Evolutionary conservation across 805 yeast species (phyloP).

Genomic region (Wickerhamiella australiensis): DNA sequence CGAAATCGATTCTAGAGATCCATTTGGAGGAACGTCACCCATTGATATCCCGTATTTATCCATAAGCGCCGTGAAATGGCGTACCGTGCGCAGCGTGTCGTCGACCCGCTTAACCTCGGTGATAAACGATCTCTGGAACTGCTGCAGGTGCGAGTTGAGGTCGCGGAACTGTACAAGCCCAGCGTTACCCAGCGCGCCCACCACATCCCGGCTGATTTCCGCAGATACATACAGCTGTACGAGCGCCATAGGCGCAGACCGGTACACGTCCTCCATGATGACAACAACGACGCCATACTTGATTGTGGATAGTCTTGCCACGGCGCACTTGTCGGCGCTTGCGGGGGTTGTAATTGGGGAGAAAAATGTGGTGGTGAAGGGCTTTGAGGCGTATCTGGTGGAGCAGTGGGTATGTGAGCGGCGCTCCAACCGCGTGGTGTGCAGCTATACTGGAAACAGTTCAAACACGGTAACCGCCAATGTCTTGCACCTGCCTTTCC

Average conservation of each 20-base stretch:
- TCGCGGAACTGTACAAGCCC: slow-evolving; percentile 82
- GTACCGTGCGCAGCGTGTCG: slow-evolving; percentile 40
- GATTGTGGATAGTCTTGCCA: slow-evolving; percentile 25
- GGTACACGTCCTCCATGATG: slow-evolving; percentile 19
- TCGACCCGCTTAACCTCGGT: slow-evolving; percentile 75
- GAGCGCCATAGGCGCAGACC: slow-evolving; percentile 96
- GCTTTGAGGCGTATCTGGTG: slow-evolving; percentile 82
- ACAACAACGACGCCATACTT: slow-evolving; percentile 18
- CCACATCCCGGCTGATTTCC: slow-evolving; percentile 75
- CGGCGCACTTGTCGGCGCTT: slow-evolving; percentile 21
- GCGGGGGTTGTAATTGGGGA: slow-evolving; percentile 26
- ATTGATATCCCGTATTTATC: background rate
- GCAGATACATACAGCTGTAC: slow-evolving; percentile 83
- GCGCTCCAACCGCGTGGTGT: slow-evolving; percentile 50
- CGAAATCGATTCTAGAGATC: slow-evolving; percentile 29
- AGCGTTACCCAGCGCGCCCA: slow-evolving; percentile 69
- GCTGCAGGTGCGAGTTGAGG: slow-evolving; percentile 59
- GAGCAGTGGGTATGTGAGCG: slow-evolving; percentile 90
- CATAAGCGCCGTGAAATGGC: slow-evolving; percentile 14
- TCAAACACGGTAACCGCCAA: slow-evolving; percentile 51
- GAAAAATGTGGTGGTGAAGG: slow-evolving; percentile 42
- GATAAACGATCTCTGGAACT: slow-evolving; percentile 82
- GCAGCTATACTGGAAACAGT: slow-evolving; percentile 76
- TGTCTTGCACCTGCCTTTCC: slow-evolving; percentile 42
- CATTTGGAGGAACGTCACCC: slow-evolving; percentile 26